Base-by-base conservation (phyloP, 805 yeast genomes). In the Ogataea pilisensis region DNA sequence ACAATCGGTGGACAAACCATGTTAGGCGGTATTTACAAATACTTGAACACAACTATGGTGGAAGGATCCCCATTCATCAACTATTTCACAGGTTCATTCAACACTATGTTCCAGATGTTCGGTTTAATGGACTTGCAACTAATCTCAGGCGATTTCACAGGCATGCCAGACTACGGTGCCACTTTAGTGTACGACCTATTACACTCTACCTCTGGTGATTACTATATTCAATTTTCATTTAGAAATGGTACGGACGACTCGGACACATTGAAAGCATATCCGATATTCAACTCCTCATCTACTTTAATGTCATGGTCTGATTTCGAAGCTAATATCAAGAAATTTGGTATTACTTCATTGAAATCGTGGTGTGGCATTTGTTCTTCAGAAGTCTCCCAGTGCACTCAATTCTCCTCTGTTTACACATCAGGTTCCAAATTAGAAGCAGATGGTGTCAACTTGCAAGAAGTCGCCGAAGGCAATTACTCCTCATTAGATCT, bases 81-180 rank as follows among this genome's bases (percentile, higher is more conserved):
- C 53, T 68, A 67, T 51, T 58, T 65, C 49, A 69, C 73, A 12
- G 76, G 76, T 31, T 65, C 77, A 5, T 73, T 51, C 59, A 67
- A 68, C 54, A 63, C 62, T 38, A 69, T 72, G 66, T 68, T 57
- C 59, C 71, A 66, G 52, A 44, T 68, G 31, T 60, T 57, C 34
- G 69, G 66, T 39, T 41, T 68, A 24, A 35, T 68, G 35, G 63
- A 63, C 22, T 48, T 72, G 43, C 54, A 63, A 46, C 33, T 50
- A 21, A 55, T 54, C n/a, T 55, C 62, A 25, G 64, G 55, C 40
- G 52, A 62, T 38, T 73, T 72, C 57, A 68, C 70, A 13, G 73
- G 74, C 18, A 64, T 72, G 65, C 73, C 75, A 43, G 63, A 65
- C 34, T 73, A 72, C 49, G 76, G 73, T 32, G 53, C 74, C 12